Conservation (phyloP, 345 rosid species). For the Nasturtium officinale region DNA sequence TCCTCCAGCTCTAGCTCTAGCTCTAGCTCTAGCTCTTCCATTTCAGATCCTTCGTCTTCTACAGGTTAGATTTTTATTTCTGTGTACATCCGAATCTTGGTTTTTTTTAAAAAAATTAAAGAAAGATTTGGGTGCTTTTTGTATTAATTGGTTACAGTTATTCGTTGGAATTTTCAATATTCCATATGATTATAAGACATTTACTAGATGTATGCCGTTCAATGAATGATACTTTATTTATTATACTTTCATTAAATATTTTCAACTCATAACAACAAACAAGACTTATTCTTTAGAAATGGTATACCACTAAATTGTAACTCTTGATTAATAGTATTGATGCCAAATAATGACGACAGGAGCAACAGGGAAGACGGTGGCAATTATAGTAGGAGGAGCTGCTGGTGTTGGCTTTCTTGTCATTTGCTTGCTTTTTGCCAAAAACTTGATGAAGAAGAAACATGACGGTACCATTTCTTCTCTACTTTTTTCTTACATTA, state of each 20-base stretch:
- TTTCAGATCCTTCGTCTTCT: constrained; percentile 46
- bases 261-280: background rate
- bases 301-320: constrained; percentile 13
- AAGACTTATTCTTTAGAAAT: too few species aligned
- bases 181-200: background rate
- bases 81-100: constrained; percentile 10
- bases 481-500: background rate
- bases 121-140: background rate
- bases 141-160: constrained; percentile 29
- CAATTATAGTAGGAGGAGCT: constrained; percentile 95
- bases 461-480: constrained; percentile 37
- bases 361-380: constrained; percentile 91
- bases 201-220: background rate
- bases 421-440: constrained; percentile 80
- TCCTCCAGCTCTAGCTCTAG: constrained; percentile 55
- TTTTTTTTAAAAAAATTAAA: background rate
- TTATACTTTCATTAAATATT: constrained; percentile 7
- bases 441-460: constrained; percentile 69
- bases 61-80: constrained; percentile 41
- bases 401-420: constrained; percentile 89
- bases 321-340: background rate
- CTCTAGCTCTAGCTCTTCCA: constrained; percentile 47
- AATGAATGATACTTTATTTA: constrained; percentile 11
- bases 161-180: constrained; percentile 36
- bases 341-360: constrained; percentile 51